Evolutionary conservation across 306 rosid genomes (phyloP).

Genomic region (Quercus berberidifolia): DNA sequence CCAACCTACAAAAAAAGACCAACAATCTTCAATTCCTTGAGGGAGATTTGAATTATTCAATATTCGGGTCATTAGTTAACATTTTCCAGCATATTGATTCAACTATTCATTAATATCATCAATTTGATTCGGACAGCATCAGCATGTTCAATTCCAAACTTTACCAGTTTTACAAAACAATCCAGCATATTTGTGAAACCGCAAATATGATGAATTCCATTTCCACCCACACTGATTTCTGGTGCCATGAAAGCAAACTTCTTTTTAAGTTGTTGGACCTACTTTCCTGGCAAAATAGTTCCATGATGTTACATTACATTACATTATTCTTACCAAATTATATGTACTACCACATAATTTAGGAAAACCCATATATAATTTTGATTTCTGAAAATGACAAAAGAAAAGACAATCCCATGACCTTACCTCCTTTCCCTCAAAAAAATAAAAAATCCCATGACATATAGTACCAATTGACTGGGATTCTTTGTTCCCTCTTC

Average conservation of each 20-base stretch:
- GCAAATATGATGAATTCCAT: not conserved
- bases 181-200: not conserved
- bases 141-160: too few relatives aligned
- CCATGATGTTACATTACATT: too few relatives aligned
- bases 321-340: slow-evolving; percentile 4
- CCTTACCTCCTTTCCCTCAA: not conserved
- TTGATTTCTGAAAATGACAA: slow-evolving; percentile 23
- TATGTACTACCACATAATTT: slow-evolving; percentile 18
- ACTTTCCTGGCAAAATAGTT: slow-evolving; percentile 8
- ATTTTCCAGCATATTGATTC: too few relatives aligned
- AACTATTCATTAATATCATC: too few relatives aligned
- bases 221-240: not conserved
- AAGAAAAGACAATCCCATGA: slow-evolving; percentile 15
- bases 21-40: too few relatives aligned
- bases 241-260: slow-evolving; percentile 16
- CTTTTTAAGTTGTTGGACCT: slow-evolving; percentile 26
- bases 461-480: not conserved
- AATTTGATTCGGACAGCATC: too few relatives aligned
- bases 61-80: too few relatives aligned
- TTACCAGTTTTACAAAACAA: too few relatives aligned
- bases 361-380: slow-evolving; percentile 12
- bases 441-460: slow-evolving; percentile 13
- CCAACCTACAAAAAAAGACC: too few relatives aligned
- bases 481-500: slow-evolving; percentile 36
- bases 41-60: too few relatives aligned